Evolutionary conservation across 2,329 filamentous ascomycete genomes (phyloP).

Genomic region (Fusarium sp.): DNA sequence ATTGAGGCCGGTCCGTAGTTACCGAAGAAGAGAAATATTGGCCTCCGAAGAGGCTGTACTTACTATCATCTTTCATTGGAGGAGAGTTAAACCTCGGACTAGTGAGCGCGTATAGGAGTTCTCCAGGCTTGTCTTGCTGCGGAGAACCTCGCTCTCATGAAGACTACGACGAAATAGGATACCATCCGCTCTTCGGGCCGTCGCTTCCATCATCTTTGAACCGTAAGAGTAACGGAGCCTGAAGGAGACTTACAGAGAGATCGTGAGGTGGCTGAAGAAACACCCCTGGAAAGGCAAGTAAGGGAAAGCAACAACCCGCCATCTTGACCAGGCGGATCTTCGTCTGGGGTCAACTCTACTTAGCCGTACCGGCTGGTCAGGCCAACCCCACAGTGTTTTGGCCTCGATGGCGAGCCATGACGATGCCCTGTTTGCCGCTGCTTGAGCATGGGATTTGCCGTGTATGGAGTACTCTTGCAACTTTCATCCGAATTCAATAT

Average conservation of each 20-base stretch:
- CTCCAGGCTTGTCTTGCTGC: neutral
- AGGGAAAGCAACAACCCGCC: slow-evolving; percentile 18
- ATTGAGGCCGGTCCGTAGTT: slow-evolving; percentile 32
- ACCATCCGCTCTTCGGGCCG: slow-evolving; percentile 30
- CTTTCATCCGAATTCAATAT: slow-evolving; percentile 1
- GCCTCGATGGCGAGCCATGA: neutral
- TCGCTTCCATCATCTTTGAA: slow-evolving; percentile 33
- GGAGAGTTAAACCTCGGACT: neutral
- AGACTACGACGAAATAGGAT: slow-evolving; percentile 9
- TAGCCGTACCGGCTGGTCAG: slow-evolving; percentile 26
- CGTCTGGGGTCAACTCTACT: slow-evolving; percentile 15
- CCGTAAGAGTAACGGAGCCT: slow-evolving; percentile 12
- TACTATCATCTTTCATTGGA: slow-evolving; percentile 26
- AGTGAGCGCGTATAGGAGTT: slow-evolving; percentile 2
- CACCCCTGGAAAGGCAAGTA: slow-evolving; percentile 20
- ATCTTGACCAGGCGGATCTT: slow-evolving; percentile 20
- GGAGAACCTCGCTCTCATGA: slow-evolving; percentile 1
- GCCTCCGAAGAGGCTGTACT: slow-evolving; percentile 33
- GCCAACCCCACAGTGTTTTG: slow-evolving; percentile 6
- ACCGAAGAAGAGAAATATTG: slow-evolving; percentile 17
- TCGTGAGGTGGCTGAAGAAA: slow-evolving; percentile 16
- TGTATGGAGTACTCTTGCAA: neutral
- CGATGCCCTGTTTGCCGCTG: slow-evolving; percentile 6
- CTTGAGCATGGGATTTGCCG: neutral
- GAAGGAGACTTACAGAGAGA: slow-evolving; percentile 9